Evolutionary conservation across 352 stramenopile genomes (phyloP).

Genomic region (Pythium utonaiense): DNA sequence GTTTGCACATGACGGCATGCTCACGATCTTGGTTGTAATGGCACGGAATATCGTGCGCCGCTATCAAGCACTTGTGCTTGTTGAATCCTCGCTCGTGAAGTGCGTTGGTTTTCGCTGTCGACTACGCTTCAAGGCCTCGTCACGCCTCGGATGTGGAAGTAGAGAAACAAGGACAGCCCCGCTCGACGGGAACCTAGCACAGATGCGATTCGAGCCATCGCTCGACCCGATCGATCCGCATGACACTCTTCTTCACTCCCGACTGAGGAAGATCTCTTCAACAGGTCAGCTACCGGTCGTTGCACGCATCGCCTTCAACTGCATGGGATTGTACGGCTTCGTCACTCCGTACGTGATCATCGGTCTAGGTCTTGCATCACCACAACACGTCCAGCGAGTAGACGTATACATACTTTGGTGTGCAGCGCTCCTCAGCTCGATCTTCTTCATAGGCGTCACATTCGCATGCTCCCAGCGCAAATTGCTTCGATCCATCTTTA

Average conservation of each 20-base stretch:
- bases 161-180: neutral
- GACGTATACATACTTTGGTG: neutral
- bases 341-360: neutral
- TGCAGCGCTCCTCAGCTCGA: neutral
- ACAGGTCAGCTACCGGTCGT: neutral
- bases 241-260: neutral
- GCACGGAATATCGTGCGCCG: neutral
- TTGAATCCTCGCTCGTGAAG: neutral
- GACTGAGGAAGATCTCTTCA: neutral
- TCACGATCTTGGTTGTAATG: constrained; percentile 1
- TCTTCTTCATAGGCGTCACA: neutral
- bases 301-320: neutral
- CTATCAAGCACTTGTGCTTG: neutral
- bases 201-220: neutral
- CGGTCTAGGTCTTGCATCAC: neutral
- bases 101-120: neutral
- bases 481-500: neutral
- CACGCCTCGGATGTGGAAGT: neutral
- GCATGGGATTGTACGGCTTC: neutral
- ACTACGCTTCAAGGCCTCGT: neutral
- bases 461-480: neutral
- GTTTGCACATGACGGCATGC: neutral
- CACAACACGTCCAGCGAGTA: neutral
- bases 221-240: neutral
- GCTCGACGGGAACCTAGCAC: neutral